Evolutionary conservation across 2,329 filamentous ascomycete species (phyloP), one percentile per base, ranked within the genome.

Genomic region (Talaromyces sp.): DNA sequence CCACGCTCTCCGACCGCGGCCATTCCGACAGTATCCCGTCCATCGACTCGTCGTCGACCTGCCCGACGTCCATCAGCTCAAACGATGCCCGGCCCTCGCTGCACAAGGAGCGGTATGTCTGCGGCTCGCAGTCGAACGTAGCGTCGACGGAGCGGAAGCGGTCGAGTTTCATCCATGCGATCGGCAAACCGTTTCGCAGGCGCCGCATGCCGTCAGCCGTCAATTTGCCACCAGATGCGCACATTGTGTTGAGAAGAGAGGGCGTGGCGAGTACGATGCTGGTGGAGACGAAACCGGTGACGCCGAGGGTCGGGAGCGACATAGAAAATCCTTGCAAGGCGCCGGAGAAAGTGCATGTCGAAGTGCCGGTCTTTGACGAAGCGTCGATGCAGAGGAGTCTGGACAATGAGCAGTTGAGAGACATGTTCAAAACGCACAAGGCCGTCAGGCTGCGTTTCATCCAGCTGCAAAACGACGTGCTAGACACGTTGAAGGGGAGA

Each of bases 31-130:
- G 74, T 63, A 66, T 70, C 26, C 73, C 74, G 43, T 77, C 75
- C 43, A 64, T 74, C 27, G 69, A 70, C 24, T 77, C 75, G 7
- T 63, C 72, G 6, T 77, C 74, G 6, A 77, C 74, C 8, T 71
- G 74, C 19, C 75, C 74, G 10, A 75, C 74, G 5, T 75, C 73
- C 3, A 75, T 68, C 57, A 73, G 71, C 61, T 75, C 73, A 3
- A 72, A 62, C 50, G 73, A 76, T 56, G 72, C 69, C 32, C 70
- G 65, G 19, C 27, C 54, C 14, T 38, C 59, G 48, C 64, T 5
- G 59, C 63, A 41, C 12, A 24, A 43, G 27, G 51, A 58, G 21
- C 50, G 55, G 21, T 29, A 27, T 29, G 32, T 31, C 2, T 29
- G n/a, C 8, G 32, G 32, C 57, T 75, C 70, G 21, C 65, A 69